A percentile compares a stretch with the other conserved stretches of the same genome.
These are phyloP conservation scores for Tulasnella sp. DNA, from an alignment of 768 basidiomycete genomes.

Conservation along the genomic window DNA sequence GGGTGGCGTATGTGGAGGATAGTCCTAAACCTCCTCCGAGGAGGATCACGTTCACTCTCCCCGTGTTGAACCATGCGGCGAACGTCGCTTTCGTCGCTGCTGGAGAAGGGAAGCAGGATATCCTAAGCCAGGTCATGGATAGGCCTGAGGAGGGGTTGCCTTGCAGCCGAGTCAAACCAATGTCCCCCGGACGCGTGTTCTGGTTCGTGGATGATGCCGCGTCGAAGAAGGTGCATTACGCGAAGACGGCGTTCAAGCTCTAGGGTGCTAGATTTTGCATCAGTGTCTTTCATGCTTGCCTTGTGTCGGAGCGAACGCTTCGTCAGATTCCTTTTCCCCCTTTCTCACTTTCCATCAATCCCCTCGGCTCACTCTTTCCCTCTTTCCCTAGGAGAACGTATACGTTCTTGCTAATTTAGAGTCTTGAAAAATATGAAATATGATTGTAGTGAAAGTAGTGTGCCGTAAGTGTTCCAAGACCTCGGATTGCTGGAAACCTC, in stretches of 20 bases:
- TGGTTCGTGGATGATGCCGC: constrained; percentile 95
- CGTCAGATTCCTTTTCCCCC: no score
- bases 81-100: constrained; percentile 82
- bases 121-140: constrained; percentile 65
- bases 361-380: no score
- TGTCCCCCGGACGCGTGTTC: constrained; percentile 70
- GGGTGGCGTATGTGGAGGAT: constrained; percentile 91
- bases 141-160: constrained; percentile 61
- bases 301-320: no score
- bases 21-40: constrained; percentile 86
- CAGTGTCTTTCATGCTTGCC: no score
- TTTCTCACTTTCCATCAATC: no score
- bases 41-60: constrained; percentile 86
- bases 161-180: constrained; percentile 68
- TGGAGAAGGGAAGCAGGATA: constrained; percentile 73
- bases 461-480: no score
- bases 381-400: no score
- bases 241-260: constrained; percentile 12
- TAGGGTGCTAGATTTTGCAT: no score
- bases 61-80: constrained; percentile 82
- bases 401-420: no score
- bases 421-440: no score
- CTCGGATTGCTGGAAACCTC: no score
- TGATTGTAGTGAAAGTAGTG: no score
- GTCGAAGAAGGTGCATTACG: constrained; percentile 46